Evolutionary conservation across 2,329 filamentous ascomycete genomes (phyloP).

Genomic region (Aspergillus sp.): DNA sequence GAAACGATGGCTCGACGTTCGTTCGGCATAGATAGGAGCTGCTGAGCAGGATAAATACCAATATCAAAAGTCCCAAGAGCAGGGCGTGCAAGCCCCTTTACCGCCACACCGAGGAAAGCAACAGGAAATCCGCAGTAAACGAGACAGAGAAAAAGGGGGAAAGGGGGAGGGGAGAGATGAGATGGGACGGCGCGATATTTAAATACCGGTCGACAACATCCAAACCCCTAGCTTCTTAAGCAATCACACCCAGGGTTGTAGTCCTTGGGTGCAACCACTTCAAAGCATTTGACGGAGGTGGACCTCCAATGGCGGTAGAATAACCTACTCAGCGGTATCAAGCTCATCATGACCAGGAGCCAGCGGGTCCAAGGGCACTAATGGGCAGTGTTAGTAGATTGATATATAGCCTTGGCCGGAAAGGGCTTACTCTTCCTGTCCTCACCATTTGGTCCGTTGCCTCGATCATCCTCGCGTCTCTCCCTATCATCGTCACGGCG

Average conservation of each 20-base stretch:
- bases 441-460: slow-evolving; percentile 72
- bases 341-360: slow-evolving; percentile 84
- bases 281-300: too few species aligned
- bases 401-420: too few species aligned
- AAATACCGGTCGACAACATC: slow-evolving; percentile 3
- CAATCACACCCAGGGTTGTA: too few species aligned
- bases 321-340: slow-evolving; percentile 72
- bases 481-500: slow-evolving; percentile 56
- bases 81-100: slow-evolving; percentile 2
- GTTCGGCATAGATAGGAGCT: slow-evolving; percentile 18
- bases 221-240: too few species aligned
- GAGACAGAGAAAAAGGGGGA: neutral
- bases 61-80: slow-evolving; percentile 7
- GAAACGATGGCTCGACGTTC: slow-evolving; percentile 17
- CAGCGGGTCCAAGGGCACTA: slow-evolving; percentile 60
- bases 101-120: slow-evolving; percentile 4
- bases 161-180: slow-evolving; percentile 1
- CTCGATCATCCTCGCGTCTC: slow-evolving; percentile 60
- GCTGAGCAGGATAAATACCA: slow-evolving; percentile 22
- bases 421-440: slow-evolving; percentile 68
- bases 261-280: too few species aligned
- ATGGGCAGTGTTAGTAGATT: too few species aligned
- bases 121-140: neutral
- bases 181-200: slow-evolving; percentile 2
- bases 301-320: too few species aligned